Conservation (phyloP, 495 filamentous ascomycete genomes). For the Daldinia decipiens region DNA sequence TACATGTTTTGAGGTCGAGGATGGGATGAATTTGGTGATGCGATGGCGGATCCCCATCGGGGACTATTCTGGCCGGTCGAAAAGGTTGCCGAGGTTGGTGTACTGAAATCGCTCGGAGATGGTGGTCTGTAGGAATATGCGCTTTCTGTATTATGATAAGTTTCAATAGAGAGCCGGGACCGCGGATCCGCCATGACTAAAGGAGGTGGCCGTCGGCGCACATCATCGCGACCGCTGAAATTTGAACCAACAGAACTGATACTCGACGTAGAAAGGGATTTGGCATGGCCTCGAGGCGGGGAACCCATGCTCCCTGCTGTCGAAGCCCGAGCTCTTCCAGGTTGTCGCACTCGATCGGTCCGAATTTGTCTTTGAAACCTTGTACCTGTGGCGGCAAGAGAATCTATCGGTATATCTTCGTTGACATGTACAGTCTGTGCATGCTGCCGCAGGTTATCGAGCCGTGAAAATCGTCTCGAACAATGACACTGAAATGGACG, state of each 20-base stretch:
- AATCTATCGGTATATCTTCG: constrained; percentile 94
- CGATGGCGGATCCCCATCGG: constrained; percentile 68
- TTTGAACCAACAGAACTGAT: constrained; percentile 79
- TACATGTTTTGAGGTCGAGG: constrained; percentile 75
- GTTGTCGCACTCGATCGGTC: constrained; percentile 76
- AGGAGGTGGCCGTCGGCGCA: constrained; percentile 78
- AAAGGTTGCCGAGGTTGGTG: constrained; percentile 78
- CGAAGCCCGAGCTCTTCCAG: constrained; percentile 75
- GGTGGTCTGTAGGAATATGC: constrained; percentile 64
- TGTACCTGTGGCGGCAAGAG: constrained; percentile 91
- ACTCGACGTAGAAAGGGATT: constrained; percentile 84
- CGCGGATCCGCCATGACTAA: constrained; percentile 84
- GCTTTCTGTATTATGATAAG: constrained; percentile 62
- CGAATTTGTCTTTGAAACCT: constrained; percentile 94
- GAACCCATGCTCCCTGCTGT: constrained; percentile 73
- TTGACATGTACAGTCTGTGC: constrained; percentile 98
- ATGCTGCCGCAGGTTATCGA: constrained; percentile 96
- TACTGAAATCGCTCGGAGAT: constrained; percentile 77
- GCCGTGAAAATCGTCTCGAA: constrained; percentile 90
- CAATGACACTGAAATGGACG: constrained; percentile 98
- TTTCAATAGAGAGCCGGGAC: constrained; percentile 70
- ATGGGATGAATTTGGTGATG: constrained; percentile 74
- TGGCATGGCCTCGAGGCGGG: constrained; percentile 80
- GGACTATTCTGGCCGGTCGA: constrained; percentile 79
- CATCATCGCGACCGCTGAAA: constrained; percentile 68